phyloP scores from a whole-genome alignment of 2,329 filamentous ascomycete genomes.

The Clonostachys sp. region DNA sequence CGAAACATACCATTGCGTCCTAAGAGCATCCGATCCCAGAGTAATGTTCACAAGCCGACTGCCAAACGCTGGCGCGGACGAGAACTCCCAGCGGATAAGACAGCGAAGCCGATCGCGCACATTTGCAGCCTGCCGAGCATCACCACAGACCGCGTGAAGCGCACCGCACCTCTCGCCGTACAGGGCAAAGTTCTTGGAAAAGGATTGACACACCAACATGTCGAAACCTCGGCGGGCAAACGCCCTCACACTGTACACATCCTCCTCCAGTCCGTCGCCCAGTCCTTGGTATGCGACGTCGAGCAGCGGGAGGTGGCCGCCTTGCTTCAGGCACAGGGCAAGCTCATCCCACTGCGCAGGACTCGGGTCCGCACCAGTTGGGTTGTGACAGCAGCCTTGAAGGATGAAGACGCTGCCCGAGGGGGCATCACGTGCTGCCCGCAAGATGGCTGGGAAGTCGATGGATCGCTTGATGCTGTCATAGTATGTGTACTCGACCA shows the following conservation, averaged over 20 bases:
- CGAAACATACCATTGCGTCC: neutral
- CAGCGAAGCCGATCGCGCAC: neutral
- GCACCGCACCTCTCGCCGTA: constrained; percentile 26
- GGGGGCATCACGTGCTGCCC: constrained; percentile 7
- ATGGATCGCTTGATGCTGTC: constrained; percentile 11
- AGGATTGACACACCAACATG: constrained; percentile 23
- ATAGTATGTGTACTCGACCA: constrained; percentile 23
- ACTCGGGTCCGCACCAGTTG: constrained; percentile 25
- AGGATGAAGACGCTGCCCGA: constrained; percentile 23
- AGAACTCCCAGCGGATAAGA: neutral
- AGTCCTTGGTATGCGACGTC: constrained; percentile 32
- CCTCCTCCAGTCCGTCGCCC: constrained; percentile 21
- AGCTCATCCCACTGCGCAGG: constrained; percentile 23
- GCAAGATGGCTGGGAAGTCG: constrained; percentile 19
- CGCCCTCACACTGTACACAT: constrained; percentile 24
- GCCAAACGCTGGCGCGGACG: neutral
- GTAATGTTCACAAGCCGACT: neutral
- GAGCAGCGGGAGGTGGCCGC: constrained; percentile 20
- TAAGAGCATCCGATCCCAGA: neutral
- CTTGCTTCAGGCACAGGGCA: constrained; percentile 4
- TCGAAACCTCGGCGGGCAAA: constrained; percentile 9
- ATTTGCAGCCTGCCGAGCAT: neutral
- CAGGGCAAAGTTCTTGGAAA: constrained; percentile 28
- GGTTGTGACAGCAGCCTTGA: constrained; percentile 31
- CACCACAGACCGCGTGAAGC: constrained; percentile 6